Percentiles rank a stretch among this genome's conserved stretches.
phyloP scores from a whole-genome alignment of 208 protist species.

The Crithidia brevicula region DNA sequence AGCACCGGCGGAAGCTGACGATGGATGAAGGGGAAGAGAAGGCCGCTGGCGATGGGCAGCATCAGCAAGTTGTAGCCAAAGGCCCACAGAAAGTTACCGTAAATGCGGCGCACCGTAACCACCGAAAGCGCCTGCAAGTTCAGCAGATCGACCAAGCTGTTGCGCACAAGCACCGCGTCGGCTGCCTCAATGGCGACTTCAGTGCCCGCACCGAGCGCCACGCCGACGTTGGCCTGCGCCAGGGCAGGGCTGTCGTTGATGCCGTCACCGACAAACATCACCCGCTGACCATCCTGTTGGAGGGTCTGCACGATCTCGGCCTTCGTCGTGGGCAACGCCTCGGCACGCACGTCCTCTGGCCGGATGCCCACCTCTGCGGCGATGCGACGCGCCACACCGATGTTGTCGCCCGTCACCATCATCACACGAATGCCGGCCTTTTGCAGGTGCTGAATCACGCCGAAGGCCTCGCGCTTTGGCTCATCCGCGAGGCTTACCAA shows the following conservation, averaged over 20 bases:
- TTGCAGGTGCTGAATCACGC: slow-evolving; percentile 74
- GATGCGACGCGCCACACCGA: slow-evolving; percentile 58
- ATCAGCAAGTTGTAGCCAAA: slow-evolving; percentile 90
- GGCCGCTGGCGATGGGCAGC: slow-evolving; percentile 81
- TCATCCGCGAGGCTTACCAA: slow-evolving; percentile 85
- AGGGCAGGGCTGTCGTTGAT: slow-evolving; percentile 92
- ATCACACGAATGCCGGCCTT: slow-evolving; percentile 44
- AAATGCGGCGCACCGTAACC: slow-evolving; percentile 76
- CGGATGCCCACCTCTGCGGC: slow-evolving; percentile 81
- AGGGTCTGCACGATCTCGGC: slow-evolving; percentile 75
- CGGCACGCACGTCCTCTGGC: slow-evolving; percentile 64
- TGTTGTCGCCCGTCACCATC: slow-evolving; percentile 90
- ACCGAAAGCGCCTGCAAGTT: slow-evolving; percentile 67
- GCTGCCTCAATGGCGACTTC: slow-evolving; percentile 85
- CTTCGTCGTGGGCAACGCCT: slow-evolving; percentile 87
- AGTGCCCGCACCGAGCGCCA: slow-evolving; percentile 87
- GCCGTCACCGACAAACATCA: slow-evolving; percentile 91
- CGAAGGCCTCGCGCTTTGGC: slow-evolving; percentile 82
- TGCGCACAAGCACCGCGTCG: slow-evolving; percentile 81
- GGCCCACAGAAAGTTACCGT: slow-evolving; percentile 91
- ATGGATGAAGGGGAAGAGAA: slow-evolving; percentile 73
- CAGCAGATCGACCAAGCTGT: slow-evolving; percentile 74
- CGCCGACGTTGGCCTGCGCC: slow-evolving; percentile 85
- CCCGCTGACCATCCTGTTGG: slow-evolving; percentile 47
- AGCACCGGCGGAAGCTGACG: slow-evolving; percentile 70